phyloP scores from a whole-genome alignment of 139 green algal genomes.

The Chlamydomonas sp. region DNA sequence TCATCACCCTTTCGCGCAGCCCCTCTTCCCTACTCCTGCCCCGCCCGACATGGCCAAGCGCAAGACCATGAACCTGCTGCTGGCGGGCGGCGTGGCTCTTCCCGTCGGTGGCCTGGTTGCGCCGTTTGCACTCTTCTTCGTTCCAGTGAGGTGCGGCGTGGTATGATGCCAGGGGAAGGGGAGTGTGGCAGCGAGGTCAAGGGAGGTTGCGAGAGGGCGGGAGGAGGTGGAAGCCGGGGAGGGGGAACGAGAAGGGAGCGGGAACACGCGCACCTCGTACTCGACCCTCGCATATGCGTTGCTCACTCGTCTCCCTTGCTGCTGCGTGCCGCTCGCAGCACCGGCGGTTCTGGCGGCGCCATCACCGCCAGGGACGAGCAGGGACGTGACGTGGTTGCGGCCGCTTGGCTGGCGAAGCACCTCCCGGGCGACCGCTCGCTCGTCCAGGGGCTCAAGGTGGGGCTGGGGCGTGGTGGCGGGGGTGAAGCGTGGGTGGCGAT shows the following conservation, averaged over 20 bases:
- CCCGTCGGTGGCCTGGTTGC: conserved; percentile 55
- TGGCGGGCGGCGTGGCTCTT: conserved; percentile 36
- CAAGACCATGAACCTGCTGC: conserved; percentile 85
- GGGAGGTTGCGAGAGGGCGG: too few species aligned
- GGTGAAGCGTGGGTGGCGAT: neutral
- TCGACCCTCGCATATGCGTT: too few species aligned
- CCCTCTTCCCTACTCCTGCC: too few species aligned
- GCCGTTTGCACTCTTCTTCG: conserved; percentile 70
- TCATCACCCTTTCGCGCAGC: too few species aligned
- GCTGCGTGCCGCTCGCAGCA: too few species aligned
- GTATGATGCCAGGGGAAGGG: too few species aligned
- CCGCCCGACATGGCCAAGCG: conserved; percentile 22
- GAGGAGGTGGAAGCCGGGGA: too few species aligned
- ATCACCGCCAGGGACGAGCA: conserved; percentile 86
- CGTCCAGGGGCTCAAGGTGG: conserved; percentile 90
- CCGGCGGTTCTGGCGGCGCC: conserved; percentile 63
- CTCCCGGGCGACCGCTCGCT: conserved; percentile 69
- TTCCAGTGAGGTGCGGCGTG: conserved; percentile 61
- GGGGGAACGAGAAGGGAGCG: too few species aligned
- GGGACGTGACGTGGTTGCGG: conserved; percentile 81
- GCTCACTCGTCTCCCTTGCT: too few species aligned
- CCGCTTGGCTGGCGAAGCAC: conserved; percentile 82
- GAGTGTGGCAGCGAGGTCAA: too few species aligned
- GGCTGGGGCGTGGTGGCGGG: neutral
- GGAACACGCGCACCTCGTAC: too few species aligned